Evolutionary conservation across 2,329 filamentous ascomycete genomes (phyloP).

Genomic region (Myriosclerotinia curreyana): DNA sequence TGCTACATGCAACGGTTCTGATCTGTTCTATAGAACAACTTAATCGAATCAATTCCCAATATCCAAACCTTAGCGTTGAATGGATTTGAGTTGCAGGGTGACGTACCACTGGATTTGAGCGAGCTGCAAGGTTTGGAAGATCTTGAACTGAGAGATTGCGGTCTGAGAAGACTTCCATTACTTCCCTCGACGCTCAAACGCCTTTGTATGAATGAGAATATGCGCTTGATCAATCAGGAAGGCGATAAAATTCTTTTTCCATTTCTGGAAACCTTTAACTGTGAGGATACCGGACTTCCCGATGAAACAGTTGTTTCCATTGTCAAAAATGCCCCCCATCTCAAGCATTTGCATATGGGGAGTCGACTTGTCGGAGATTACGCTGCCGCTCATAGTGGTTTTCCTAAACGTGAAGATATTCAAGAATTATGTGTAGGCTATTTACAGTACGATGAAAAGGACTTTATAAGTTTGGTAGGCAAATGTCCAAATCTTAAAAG

Average conservation of each 20-base stretch:
- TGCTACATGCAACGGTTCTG: not conserved
- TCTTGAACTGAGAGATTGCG: slow-evolving; percentile 31
- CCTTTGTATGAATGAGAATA: slow-evolving; percentile 31
- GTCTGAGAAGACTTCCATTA: slow-evolving; percentile 26
- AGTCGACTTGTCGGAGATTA: slow-evolving; percentile 24
- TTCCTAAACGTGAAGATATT: slow-evolving; percentile 31
- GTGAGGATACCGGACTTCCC: slow-evolving; percentile 29
- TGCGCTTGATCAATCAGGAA: not conserved
- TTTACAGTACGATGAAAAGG: slow-evolving; percentile 26
- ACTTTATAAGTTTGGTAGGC: slow-evolving; percentile 27
- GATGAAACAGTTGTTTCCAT: slow-evolving; percentile 26
- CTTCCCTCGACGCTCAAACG: slow-evolving; percentile 34
- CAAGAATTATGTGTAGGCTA: slow-evolving; percentile 30
- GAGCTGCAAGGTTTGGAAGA: slow-evolving; percentile 1
- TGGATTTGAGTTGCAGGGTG: not conserved
- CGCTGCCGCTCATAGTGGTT: slow-evolving; percentile 17
- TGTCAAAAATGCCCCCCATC: slow-evolving; percentile 26
- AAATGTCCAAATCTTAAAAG: slow-evolving; percentile 34
- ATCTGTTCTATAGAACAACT: not conserved
- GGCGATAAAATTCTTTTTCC: slow-evolving; percentile 24
- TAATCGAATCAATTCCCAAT: slow-evolving; percentile 6
- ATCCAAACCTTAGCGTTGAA: slow-evolving; percentile 10
- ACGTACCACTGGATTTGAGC: not conserved
- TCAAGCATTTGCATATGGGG: slow-evolving; percentile 33
- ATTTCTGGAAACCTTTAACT: slow-evolving; percentile 34